phyloP scores from a whole-genome alignment of 176 grass and related monocot species.

The Triticum turgidum region DNA sequence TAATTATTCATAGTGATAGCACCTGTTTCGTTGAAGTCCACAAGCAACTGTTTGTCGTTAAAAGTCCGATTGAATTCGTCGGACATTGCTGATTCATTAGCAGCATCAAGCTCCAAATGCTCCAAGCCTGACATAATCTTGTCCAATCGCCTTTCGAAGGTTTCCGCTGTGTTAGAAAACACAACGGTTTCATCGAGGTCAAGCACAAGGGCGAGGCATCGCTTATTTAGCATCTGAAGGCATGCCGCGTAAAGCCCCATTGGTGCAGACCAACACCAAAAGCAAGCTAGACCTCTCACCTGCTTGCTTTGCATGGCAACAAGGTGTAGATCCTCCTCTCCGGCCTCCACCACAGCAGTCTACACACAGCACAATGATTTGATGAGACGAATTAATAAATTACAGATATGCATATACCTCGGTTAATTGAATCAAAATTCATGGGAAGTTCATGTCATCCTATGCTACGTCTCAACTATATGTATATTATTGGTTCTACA shows the following conservation, averaged over 20 bases:
- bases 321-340: conserved; percentile 59
- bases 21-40: conserved; percentile 40
- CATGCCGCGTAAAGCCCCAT: conserved; percentile 39
- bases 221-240: conserved; percentile 54
- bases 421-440: background rate
- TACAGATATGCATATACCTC: background rate
- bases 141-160: conserved; percentile 46
- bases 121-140: conserved; percentile 33
- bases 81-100: conserved; percentile 38
- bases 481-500: background rate
- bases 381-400: background rate
- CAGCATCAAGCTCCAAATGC: conserved; percentile 33
- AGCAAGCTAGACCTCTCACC: conserved; percentile 52
- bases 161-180: conserved; percentile 59
- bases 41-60: conserved; percentile 49
- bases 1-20: conserved; percentile 23
- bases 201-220: conserved; percentile 63
- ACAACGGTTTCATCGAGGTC: conserved; percentile 63
- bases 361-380: background rate
- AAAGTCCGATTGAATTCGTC: conserved; percentile 46
- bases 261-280: conserved; percentile 65
- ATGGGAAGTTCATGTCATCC: background rate
- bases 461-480: background rate
- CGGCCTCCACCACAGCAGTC: conserved; percentile 48
- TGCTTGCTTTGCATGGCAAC: conserved; percentile 59